Conservation (phyloP, 202 grass and related monocot species). For the Alloteropsis angusta region DNA sequence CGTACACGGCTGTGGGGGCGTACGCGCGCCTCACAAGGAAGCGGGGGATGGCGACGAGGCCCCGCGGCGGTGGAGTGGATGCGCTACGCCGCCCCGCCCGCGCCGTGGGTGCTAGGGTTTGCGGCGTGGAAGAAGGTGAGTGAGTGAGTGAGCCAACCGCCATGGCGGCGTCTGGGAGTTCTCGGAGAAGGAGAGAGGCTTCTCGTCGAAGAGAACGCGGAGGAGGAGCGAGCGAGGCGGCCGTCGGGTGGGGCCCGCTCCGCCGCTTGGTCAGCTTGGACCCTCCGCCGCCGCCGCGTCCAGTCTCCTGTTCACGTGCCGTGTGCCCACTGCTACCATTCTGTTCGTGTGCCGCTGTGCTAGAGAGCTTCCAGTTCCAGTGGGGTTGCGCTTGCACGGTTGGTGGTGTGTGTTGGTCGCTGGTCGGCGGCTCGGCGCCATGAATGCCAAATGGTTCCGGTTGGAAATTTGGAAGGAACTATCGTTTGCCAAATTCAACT, state of each 20-base stretch:
- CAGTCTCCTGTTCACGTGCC: neutral
- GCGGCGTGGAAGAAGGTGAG: neutral
- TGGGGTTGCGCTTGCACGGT: too few species aligned
- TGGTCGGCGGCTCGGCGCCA: neutral
- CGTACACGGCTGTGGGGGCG: neutral
- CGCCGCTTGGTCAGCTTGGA: neutral
- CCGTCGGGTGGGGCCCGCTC: neutral
- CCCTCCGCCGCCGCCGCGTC: neutral
- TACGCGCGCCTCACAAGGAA: neutral
- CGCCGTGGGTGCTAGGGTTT: neutral
- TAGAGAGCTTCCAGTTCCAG: neutral
- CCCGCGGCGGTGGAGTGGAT: neutral
- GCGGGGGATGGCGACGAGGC: neutral
- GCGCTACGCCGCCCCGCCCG: neutral
- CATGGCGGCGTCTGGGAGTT: neutral
- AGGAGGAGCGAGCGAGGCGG: neutral
- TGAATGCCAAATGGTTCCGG: neutral
- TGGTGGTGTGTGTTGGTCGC: neutral
- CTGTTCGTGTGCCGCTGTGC: neutral
- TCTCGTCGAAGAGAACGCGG: neutral
- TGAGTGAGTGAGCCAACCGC: too few species aligned
- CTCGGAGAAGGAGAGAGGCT: neutral
- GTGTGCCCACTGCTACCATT: neutral
- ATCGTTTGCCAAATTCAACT: too few species aligned
- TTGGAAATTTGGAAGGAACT: too few species aligned